Percentiles rank a stretch among this genome's conserved stretches.
These are phyloP conservation scores for Neospermospora avenae DNA, from an alignment of 2,329 filamentous ascomycete genomes.

Conservation along the genomic window DNA sequence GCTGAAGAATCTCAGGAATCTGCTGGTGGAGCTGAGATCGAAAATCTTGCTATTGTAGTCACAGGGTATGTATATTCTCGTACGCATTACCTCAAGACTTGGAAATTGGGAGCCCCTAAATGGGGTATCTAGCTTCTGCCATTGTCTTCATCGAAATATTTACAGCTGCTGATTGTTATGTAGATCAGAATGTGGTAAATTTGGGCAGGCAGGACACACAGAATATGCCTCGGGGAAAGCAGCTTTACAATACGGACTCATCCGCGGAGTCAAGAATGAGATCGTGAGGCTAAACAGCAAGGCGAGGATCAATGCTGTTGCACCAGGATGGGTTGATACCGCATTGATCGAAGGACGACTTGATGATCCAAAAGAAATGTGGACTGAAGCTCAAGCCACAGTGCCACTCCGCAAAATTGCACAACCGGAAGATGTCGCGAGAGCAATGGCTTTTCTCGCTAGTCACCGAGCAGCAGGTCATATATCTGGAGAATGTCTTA, in stretches of 20 bases:
- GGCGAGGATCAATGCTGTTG: constrained; percentile 69
- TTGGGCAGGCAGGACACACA: constrained; percentile 31
- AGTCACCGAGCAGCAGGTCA: constrained; percentile 59
- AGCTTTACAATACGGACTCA: constrained; percentile 50
- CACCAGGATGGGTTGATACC: constrained; percentile 81
- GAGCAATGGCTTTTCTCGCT: constrained; percentile 72
- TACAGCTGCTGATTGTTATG: no score
- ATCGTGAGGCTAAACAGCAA: constrained; percentile 48
- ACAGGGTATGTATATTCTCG: constrained; percentile 28
- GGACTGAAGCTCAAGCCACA: constrained; percentile 48
- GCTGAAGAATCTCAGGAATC: constrained; percentile 39
- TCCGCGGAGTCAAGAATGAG: constrained; percentile 52
- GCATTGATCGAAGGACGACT: constrained; percentile 49
- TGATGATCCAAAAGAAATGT: constrained; percentile 48
- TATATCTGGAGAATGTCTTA: constrained; percentile 51
- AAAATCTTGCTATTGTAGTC: constrained; percentile 50
- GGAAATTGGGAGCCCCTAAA: no score
- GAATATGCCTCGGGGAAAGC: constrained; percentile 51
- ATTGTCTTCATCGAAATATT: no score
- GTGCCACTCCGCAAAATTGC: constrained; percentile 66
- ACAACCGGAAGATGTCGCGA: constrained; percentile 65
- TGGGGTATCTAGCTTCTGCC: no score
- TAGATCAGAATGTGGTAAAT: constrained; percentile 46
- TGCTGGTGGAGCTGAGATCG: constrained; percentile 38
- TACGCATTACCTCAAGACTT: no score